Evolutionary conservation across 495 filamentous ascomycete genomes (phyloP).

Genomic region (Aspergillus saccharolyticus): DNA sequence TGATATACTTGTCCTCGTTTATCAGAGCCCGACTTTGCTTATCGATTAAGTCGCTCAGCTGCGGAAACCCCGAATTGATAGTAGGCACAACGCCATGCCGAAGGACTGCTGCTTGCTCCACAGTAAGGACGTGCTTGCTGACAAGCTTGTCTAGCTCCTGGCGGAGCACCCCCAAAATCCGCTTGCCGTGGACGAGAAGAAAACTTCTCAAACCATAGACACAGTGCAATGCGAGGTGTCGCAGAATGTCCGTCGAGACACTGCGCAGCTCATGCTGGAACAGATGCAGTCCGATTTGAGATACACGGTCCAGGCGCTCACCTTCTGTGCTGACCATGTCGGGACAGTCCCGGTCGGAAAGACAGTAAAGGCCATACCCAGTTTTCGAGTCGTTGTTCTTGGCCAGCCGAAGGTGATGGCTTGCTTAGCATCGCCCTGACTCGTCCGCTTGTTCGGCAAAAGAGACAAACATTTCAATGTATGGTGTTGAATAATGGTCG

Average conservation of each 20-base stretch:
- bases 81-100: conserved; percentile 10
- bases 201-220: conserved; percentile 27
- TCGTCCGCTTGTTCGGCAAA: conserved; percentile 12
- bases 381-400: not conserved
- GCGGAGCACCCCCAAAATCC: conserved; percentile 14
- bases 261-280: conserved; percentile 7
- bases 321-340: not conserved
- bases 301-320: conserved; percentile 4
- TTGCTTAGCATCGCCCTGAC: conserved; percentile 1
- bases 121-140: conserved; percentile 4
- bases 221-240: conserved; percentile 1
- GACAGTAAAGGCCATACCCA: conserved; percentile 9
- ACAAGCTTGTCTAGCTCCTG: conserved; percentile 10
- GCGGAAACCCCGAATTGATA: conserved; percentile 11
- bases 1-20: conserved; percentile 24
- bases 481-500: conserved; percentile 18
- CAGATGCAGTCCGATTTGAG: conserved; percentile 4
- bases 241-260: conserved; percentile 8
- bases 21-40: not conserved
- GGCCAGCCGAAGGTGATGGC: conserved; percentile 8
- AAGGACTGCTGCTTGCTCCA: conserved; percentile 4
- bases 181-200: conserved; percentile 42
- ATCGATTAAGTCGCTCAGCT: conserved; percentile 6
- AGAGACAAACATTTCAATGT: conserved; percentile 24
- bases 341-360: not conserved